Conservation (phyloP, 768 basidiomycete species). For the Pisolithus tinctorius region DNA sequence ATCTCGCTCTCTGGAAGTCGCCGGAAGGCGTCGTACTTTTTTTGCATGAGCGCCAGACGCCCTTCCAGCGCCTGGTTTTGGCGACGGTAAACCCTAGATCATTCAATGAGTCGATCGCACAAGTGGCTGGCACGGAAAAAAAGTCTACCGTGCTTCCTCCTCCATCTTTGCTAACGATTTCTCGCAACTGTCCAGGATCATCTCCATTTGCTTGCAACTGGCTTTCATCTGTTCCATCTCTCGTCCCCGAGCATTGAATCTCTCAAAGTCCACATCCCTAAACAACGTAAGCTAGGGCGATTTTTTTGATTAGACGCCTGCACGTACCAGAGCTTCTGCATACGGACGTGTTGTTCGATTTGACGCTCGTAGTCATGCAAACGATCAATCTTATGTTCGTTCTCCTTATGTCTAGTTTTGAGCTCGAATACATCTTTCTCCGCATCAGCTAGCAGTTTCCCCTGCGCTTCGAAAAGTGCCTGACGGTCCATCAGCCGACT, state of each 20-base stretch:
- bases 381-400: constrained; percentile 73
- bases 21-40: constrained; percentile 32
- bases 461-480: constrained; percentile 66
- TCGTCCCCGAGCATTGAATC: constrained; percentile 57
- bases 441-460: constrained; percentile 62
- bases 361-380: constrained; percentile 82
- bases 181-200: constrained; percentile 55
- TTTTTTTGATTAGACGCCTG: background rate
- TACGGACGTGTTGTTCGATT: constrained; percentile 72
- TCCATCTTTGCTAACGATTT: constrained; percentile 48
- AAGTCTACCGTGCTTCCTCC: constrained; percentile 48
- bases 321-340: constrained; percentile 72
- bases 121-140: background rate
- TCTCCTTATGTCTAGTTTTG: constrained; percentile 70
- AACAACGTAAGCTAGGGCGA: constrained; percentile 6
- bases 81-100: constrained; percentile 45
- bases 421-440: constrained; percentile 63
- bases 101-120: background rate
- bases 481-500: constrained; percentile 17
- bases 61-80: constrained; percentile 60
- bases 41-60: constrained; percentile 41
- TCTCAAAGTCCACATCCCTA: constrained; percentile 73
- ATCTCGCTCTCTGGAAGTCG: constrained; percentile 36
- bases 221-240: constrained; percentile 50
- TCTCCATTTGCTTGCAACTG: constrained; percentile 59